Base-by-base conservation (phyloP, 2,329 filamentous ascomycete genomes). In the Penicillium sp. region DNA sequence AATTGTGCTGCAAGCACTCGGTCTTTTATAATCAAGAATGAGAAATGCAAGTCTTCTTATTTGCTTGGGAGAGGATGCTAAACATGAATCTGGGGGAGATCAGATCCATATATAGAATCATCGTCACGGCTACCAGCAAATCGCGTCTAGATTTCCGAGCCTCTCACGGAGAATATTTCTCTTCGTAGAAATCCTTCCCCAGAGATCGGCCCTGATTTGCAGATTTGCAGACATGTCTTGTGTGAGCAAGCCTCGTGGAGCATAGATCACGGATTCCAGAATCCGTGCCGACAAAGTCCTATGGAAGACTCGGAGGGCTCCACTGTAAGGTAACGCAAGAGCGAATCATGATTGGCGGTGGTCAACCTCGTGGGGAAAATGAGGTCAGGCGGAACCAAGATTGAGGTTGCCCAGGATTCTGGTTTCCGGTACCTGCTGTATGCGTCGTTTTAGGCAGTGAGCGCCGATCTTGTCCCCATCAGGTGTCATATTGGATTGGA, bases 231-330 rank as follows among this genome's bases (percentile, higher is more conserved):
- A 42, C 18, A 49, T 43, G 27, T n/a, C 20, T 48, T 40, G 54
- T 46, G 41, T 23, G 45, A 27, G 48, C 43, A 45, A 53, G 45
- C 59, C 50, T 58, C 53, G n/a, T 57, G 53, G 41, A 56, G 53
- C 58, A 59, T 33, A 31, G 40, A 62, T 56, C 57, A 59, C 69
- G 69, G 69, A 70, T 71, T 66, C 65, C 55, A 59, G 67, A 64
- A 70, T 72, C 69, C 69, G 69, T 51, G 31, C 51, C 48, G 52
- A 51, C 31, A 47, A 45, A 58, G 31, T 46, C 31, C 46, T 31
- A 41, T 11, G 25, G n/a, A 25, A 14, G 42, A 47, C 18, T 14
- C n/a, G 27, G 12, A 20, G 6, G 15, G 3, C 44, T 15, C 55
- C 55, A 46, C 50, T 5, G n/a, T n/a, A 18, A 22, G 46, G 43